Conservation (phyloP, 306 rosid species). For the Lathyrus aphaca region DNA sequence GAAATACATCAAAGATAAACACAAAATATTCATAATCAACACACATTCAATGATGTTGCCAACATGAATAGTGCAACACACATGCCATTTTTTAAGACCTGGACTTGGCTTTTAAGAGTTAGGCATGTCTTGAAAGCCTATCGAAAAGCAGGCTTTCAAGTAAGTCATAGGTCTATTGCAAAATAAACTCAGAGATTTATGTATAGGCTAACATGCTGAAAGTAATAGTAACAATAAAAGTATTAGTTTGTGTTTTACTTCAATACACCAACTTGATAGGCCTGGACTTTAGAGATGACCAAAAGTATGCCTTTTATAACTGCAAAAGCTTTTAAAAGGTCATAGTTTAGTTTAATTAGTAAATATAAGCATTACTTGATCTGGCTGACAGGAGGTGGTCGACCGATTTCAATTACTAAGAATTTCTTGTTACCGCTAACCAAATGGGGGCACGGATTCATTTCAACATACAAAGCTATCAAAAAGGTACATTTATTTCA, state of each 20-base stretch:
- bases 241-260: too few relatives aligned
- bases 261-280: neutral
- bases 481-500: neutral
- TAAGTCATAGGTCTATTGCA: neutral
- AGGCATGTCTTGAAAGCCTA: neutral
- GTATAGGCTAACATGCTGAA: neutral
- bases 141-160: neutral
- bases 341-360: neutral
- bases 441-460: constrained; percentile 12
- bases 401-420: neutral
- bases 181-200: neutral
- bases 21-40: constrained; percentile 1
- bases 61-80: constrained; percentile 3
- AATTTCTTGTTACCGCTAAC: neutral
- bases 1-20: constrained; percentile 13
- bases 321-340: neutral
- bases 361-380: neutral
- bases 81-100: neutral
- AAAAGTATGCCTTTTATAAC: neutral
- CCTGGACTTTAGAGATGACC: neutral
- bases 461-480: constrained; percentile 10
- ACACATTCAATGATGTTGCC: constrained; percentile 12
- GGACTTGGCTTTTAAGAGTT: neutral
- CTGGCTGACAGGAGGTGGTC: neutral
- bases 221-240: too few relatives aligned